Conservation (phyloP, 208 protist genomes). For the Kentomonas sorsogonicus region DNA sequence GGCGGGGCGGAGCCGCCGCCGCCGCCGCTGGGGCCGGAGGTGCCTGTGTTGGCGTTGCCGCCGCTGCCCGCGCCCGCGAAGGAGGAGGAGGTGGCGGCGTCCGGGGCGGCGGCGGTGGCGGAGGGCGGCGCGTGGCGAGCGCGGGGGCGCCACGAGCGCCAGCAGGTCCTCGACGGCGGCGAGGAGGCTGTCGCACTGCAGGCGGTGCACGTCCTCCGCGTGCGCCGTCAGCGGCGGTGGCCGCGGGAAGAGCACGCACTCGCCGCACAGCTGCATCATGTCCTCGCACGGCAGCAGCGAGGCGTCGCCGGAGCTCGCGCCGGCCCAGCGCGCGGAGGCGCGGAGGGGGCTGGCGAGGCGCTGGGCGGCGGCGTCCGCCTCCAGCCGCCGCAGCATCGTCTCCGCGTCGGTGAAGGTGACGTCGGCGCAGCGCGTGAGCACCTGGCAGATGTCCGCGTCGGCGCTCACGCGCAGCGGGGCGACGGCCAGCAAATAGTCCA, state of each 20-base stretch:
- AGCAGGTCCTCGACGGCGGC: no score
- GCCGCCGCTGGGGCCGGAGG: no score
- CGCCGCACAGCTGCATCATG: neutral
- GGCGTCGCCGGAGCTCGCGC: neutral
- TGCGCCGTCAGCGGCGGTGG: neutral
- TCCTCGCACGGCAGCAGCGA: neutral
- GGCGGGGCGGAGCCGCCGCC: no score
- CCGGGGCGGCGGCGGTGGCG: no score
- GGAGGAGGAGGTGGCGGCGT: no score
- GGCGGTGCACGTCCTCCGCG: neutral
- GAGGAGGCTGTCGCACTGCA: no score
- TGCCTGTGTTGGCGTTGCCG: no score
- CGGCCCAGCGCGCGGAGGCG: neutral
- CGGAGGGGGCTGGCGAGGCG: no score
- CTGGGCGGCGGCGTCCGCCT: no score
- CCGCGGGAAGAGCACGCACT: neutral
- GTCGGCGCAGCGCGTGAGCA: neutral
- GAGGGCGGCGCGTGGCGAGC: no score
- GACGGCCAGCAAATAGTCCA: slow-evolving; percentile 4
- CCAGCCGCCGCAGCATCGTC: neutral
- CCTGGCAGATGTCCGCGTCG: neutral
- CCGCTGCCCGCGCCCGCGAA: no score
- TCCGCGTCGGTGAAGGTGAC: neutral
- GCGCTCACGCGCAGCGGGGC: neutral
- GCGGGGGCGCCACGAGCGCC: no score